phyloP scores from a whole-genome alignment of 805 yeast species.

The Millerozyma miso region DNA sequence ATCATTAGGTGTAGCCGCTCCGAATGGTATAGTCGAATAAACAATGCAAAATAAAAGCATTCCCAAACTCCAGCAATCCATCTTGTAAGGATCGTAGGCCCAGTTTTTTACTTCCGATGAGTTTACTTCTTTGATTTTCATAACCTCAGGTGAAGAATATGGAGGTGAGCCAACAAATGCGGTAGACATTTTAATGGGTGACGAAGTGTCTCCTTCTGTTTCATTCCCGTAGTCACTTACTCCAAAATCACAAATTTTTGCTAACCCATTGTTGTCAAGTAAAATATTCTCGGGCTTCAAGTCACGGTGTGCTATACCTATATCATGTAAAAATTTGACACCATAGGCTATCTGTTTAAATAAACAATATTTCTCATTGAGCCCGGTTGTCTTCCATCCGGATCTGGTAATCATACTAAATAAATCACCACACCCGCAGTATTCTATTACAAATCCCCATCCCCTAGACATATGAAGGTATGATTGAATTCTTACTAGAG shows the following conservation, averaged over 20 bases:
- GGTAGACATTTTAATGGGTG: conserved; percentile 36
- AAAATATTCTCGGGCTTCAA: conserved; percentile 72
- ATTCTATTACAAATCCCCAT: conserved; percentile 74
- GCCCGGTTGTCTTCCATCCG: conserved; percentile 54
- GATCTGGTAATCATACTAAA: conserved; percentile 50
- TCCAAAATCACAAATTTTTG: conserved; percentile 74
- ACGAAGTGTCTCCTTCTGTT: conserved; percentile 44
- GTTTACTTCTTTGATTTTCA: conserved; percentile 41
- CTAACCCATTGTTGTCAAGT: conserved; percentile 54
- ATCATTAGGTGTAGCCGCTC: conserved; percentile 45
- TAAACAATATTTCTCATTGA: conserved; percentile 55
- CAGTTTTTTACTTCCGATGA: conserved; percentile 28
- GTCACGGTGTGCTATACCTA: conserved; percentile 69
- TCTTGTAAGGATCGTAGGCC: conserved; percentile 59
- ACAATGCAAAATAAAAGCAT: conserved; percentile 59
- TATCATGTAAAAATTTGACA: conserved; percentile 55
- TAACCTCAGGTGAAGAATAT: conserved; percentile 74
- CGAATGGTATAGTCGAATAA: conserved; percentile 59
- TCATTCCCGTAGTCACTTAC: conserved; percentile 63
- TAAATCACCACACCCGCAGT: conserved; percentile 59
- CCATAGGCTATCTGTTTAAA: conserved; percentile 69
- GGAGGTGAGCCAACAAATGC: conserved; percentile 77
- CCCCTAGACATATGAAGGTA: conserved; percentile 53
- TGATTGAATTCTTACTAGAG: conserved; percentile 54
- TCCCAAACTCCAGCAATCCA: conserved; percentile 75